Base-by-base conservation (phyloP, 176 grass and related monocot genomes). In the Juncus effusus region DNA sequence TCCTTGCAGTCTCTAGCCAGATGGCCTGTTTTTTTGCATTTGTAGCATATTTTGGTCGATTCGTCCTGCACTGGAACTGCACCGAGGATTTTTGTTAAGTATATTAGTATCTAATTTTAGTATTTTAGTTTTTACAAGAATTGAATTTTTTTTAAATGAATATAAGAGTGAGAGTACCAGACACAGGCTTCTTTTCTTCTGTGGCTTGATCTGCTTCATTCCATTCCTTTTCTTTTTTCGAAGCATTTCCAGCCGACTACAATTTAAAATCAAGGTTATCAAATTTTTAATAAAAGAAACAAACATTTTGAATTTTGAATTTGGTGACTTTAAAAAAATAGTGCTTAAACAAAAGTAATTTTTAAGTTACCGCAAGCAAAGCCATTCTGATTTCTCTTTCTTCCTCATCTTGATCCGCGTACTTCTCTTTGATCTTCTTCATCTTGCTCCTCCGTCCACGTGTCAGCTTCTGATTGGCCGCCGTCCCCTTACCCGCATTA, bases 381-480 rank as follows among this genome's bases (percentile, higher is more conserved):
- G 93, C 80, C 88, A 97, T 97, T 40, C 88, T 83, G 40, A 97
- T 97, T 67, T 76, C 79, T 64, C 93, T 86, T 83, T 97, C 93
- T 78, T 97, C 93, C 52, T 91, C 93, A 73, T 97, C 93, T 75
- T 92, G 93, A 77, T 97, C 85, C 66, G 80, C 84, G 72, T 89
- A 97, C 56, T 97, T 92, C 75, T 92, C 93, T 77, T 97, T 97
- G 68, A 92, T 97, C 85, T 97, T 97, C 75, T 92, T 97, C 85
- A 92, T 80, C 58, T 92, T 97, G 67, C 88, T 67, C 73, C 83
- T 97, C 69, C 92, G 93, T 16, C 93, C 88, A 16, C 88, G 93
- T 72, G 67, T 82, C 47, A 78, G 70, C 78, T 97, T 92, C 67
- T 68, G 57, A 74, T 89, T 86, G 74, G 55, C 63, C 64, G 61